A percentile compares a stretch with the other conserved stretches of the same genome.
These are phyloP conservation scores for Alternaria gaisen DNA, from an alignment of 2,329 filamentous ascomycete species.

Conservation along the genomic window DNA sequence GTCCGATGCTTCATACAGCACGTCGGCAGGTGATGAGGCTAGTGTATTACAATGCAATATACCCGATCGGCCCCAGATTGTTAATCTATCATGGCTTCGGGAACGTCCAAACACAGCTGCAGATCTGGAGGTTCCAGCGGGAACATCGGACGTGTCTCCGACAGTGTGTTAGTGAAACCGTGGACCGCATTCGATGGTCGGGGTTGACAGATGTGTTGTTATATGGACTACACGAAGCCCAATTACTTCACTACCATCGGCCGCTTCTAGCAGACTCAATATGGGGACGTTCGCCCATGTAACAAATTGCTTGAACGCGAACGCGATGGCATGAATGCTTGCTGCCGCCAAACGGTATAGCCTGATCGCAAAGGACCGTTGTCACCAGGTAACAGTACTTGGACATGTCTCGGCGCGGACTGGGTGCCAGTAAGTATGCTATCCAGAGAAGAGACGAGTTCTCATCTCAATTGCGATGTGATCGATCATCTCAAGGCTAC, in stretches of 20 bases:
- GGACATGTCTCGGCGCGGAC: background rate
- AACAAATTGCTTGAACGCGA: background rate
- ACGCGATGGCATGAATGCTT: background rate
- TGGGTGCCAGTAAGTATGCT: background rate
- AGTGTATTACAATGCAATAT: constrained; percentile 29
- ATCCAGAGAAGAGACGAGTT: background rate
- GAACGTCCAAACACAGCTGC: constrained; percentile 5
- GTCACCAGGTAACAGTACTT: background rate
- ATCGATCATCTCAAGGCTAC: background rate
- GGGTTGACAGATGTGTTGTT: background rate
- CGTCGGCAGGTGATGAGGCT: constrained; percentile 6
- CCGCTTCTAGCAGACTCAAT: background rate
- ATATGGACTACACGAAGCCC: background rate
- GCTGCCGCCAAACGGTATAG: background rate
- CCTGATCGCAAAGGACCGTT: too few species aligned
- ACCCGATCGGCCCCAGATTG: constrained; percentile 30
- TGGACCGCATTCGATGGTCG: background rate
- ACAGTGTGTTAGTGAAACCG: background rate
- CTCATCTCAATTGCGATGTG: background rate
- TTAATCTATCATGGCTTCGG: constrained; percentile 17
- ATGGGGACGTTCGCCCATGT: too few species aligned
- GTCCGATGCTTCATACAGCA: background rate
- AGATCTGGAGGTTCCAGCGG: constrained; percentile 7
- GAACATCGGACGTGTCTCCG: constrained; percentile 18
- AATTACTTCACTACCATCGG: background rate